These are phyloP conservation scores for Ogataea ganodermae DNA, from an alignment of 805 yeast genomes.

Conservation along the genomic window DNA sequence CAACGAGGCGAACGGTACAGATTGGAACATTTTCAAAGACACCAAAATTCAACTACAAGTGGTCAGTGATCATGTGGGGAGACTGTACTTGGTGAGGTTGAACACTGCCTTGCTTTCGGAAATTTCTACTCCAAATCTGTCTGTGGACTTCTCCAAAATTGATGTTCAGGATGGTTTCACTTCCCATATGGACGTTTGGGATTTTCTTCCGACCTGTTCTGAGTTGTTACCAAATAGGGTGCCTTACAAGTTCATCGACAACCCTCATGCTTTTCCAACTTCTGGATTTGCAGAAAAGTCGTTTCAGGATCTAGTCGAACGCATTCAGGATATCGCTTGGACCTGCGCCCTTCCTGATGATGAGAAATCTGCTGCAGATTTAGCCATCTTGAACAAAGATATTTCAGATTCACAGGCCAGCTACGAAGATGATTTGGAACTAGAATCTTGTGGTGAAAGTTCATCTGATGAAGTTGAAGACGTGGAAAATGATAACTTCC, in stretches of 20 bases:
- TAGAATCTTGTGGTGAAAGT: background rate
- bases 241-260: background rate
- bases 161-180: background rate
- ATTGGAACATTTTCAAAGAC: constrained; percentile 21
- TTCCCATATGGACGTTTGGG: background rate
- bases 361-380: background rate
- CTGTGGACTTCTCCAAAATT: background rate
- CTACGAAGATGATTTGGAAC: background rate
- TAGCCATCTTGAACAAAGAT: constrained; percentile 2
- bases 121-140: background rate
- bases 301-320: background rate
- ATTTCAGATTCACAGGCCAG: background rate
- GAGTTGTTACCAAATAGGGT: background rate
- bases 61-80: constrained; percentile 15
- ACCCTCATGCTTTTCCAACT: background rate
- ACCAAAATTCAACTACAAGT: constrained; percentile 29
- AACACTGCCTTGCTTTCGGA: constrained; percentile 10
- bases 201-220: background rate
- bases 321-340: background rate
- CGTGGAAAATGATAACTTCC: background rate
- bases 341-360: background rate
- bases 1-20: background rate
- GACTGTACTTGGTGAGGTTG: constrained; percentile 18
- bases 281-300: background rate
- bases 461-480: background rate